Conservation (phyloP, 495 filamentous ascomycete genomes). For the Friedmanniomyces simplex region DNA sequence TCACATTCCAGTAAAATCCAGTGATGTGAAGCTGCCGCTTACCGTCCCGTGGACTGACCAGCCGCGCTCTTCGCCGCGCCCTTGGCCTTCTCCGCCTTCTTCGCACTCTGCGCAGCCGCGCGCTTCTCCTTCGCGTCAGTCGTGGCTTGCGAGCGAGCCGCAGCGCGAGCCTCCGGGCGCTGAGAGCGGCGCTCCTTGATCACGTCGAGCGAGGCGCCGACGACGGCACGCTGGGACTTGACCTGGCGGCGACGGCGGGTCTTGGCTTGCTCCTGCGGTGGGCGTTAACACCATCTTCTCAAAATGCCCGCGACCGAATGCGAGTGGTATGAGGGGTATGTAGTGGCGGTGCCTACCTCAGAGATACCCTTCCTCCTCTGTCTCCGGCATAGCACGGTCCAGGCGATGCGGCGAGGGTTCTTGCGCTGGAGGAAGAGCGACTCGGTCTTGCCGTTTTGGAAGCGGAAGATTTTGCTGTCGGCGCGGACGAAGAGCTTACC, state of each 20-base stretch:
- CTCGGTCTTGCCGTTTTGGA: slow-evolving; percentile 99
- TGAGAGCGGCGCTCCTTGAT: slow-evolving; percentile 96
- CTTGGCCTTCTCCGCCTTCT: slow-evolving; percentile 99
- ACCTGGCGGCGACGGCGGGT: slow-evolving; percentile 96
- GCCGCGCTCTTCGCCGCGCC: slow-evolving; percentile 58
- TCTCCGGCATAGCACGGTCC: slow-evolving; percentile 94
- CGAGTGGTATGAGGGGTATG: neutral
- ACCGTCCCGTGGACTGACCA: slow-evolving; percentile 58
- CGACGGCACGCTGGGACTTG: slow-evolving; percentile 97
- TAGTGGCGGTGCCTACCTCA: slow-evolving; percentile 59
- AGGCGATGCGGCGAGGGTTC: slow-evolving; percentile 98
- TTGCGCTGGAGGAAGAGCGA: slow-evolving; percentile 99
- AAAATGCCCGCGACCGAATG: neutral
- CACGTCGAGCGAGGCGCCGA: slow-evolving; percentile 95
- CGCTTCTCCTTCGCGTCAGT: slow-evolving; percentile 97
- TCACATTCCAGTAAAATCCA: neutral
- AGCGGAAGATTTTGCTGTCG: slow-evolving; percentile 99
- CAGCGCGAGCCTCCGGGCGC: slow-evolving; percentile 89
- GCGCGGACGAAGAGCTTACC: slow-evolving; percentile 98
- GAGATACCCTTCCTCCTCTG: slow-evolving; percentile 99
- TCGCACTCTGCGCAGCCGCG: slow-evolving; percentile 67
- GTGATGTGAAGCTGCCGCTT: neutral
- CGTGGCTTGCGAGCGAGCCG: slow-evolving; percentile 84
- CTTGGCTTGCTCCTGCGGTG: slow-evolving; percentile 89
- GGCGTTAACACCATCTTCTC: neutral